These are phyloP conservation scores for Pisolithus marmoratus DNA, from an alignment of 768 basidiomycete species.

Conservation along the genomic window DNA sequence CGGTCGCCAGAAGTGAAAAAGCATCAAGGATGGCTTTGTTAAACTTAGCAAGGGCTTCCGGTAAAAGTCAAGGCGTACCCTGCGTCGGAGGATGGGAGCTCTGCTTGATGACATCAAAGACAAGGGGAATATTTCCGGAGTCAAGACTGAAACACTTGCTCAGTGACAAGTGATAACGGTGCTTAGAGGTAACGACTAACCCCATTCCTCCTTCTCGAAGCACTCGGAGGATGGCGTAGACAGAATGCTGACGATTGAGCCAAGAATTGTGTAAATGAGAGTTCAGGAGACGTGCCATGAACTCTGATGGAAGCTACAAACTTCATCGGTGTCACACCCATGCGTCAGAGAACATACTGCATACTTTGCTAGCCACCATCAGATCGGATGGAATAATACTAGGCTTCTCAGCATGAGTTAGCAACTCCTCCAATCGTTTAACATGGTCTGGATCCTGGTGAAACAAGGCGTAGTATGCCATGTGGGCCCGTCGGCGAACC, in stretches of 20 bases:
- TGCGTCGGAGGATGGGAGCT: slow-evolving; percentile 17
- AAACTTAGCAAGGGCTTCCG: slow-evolving; percentile 12
- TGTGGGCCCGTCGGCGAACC: slow-evolving; percentile 57
- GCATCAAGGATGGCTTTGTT: slow-evolving; percentile 27
- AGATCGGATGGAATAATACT: slow-evolving; percentile 5
- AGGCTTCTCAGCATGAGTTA: slow-evolving; percentile 12
- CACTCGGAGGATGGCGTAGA: slow-evolving; percentile 15
- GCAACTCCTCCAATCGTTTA: slow-evolving; percentile 29
- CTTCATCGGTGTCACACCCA: slow-evolving; percentile 2
- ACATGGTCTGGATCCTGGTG: slow-evolving; percentile 41
- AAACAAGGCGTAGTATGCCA: slow-evolving; percentile 53
- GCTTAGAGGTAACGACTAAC: slow-evolving; percentile 11
- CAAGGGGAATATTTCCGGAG: slow-evolving; percentile 10
- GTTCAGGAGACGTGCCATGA: slow-evolving; percentile 19
- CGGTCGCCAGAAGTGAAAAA: slow-evolving; percentile 27
- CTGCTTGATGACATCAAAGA: slow-evolving; percentile 22
- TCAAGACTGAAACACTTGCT: slow-evolving; percentile 16
- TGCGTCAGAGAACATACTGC: slow-evolving; percentile 1
- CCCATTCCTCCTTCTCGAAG: slow-evolving; percentile 18
- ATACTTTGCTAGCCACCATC: slow-evolving; percentile 18
- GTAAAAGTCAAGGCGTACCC: slow-evolving; percentile 14
- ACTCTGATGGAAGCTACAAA: slow-evolving; percentile 16
- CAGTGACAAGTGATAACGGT: not conserved
- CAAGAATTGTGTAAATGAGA: slow-evolving; percentile 12
- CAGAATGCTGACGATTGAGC: slow-evolving; percentile 2